A percentile compares a stretch with the other conserved stretches of the same genome.
phyloP scores from a whole-genome alignment of 2,329 filamentous ascomycete species.

The Alternaria angustiovoidea region DNA sequence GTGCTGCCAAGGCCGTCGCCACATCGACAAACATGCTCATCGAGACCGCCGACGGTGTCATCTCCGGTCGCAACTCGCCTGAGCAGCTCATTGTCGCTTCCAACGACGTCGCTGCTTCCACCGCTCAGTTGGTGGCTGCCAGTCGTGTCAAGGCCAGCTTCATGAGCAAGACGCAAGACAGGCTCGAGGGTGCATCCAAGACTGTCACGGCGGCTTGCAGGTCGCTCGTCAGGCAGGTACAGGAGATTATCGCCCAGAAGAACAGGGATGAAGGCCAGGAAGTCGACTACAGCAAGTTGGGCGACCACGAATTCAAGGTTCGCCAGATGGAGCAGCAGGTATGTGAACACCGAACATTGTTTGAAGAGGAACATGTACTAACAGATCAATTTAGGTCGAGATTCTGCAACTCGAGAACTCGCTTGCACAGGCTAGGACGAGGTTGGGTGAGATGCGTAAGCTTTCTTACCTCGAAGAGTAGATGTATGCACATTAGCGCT shows the following conservation, averaged over 20 bases:
- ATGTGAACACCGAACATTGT: slow-evolving; percentile 49
- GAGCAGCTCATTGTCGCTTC: slow-evolving; percentile 98
- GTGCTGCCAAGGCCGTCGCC: slow-evolving; percentile 94
- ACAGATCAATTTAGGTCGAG: slow-evolving; percentile 73
- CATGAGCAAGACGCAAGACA: slow-evolving; percentile 96
- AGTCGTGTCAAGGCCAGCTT: slow-evolving; percentile 96
- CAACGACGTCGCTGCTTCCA: slow-evolving; percentile 95
- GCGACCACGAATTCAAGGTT: slow-evolving; percentile 96
- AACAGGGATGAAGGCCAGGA: slow-evolving; percentile 78
- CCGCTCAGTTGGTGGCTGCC: slow-evolving; percentile 94
- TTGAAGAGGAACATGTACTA: slow-evolving; percentile 14
- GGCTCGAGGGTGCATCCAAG: slow-evolving; percentile 88
- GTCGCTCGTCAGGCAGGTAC: slow-evolving; percentile 88
- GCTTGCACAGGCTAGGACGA: slow-evolving; percentile 77
- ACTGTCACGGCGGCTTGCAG: slow-evolving; percentile 90
- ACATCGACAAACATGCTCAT: slow-evolving; percentile 94
- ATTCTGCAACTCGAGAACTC: slow-evolving; percentile 94
- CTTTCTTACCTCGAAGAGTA: slow-evolving; percentile 75
- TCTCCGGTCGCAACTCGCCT: slow-evolving; percentile 88
- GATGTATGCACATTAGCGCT: not conserved
- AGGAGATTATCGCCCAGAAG: slow-evolving; percentile 89
- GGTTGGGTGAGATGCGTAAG: slow-evolving; percentile 97
- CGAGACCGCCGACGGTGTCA: slow-evolving; percentile 95
- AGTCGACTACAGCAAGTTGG: slow-evolving; percentile 87
- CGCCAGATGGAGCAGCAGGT: slow-evolving; percentile 99